Evolutionary conservation across 2,329 filamentous ascomycete genomes (phyloP).

Genomic region (Penicillium sp.): DNA sequence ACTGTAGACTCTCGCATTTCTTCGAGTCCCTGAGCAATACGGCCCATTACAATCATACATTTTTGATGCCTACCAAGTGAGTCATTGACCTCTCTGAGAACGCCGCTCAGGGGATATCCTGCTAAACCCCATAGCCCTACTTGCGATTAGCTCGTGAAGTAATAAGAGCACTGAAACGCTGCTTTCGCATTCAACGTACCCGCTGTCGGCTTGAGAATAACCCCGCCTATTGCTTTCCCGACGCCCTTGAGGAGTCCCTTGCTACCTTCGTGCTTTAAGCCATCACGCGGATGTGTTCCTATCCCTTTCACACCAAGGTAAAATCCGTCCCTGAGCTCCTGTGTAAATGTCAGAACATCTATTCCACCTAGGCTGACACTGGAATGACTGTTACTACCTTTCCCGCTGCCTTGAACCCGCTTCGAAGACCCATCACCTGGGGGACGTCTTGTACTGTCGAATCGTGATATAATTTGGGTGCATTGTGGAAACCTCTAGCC

Average conservation of each 20-base stretch:
- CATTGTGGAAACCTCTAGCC: constrained; percentile 84
- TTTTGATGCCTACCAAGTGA: constrained; percentile 27
- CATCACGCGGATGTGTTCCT: constrained; percentile 73
- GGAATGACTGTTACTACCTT: constrained; percentile 48
- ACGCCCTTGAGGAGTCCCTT: constrained; percentile 74
- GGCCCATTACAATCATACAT: constrained; percentile 27
- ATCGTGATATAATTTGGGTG: constrained; percentile 81
- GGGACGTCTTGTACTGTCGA: constrained; percentile 75
- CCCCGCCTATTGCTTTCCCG: constrained; percentile 78
- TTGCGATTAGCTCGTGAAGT: background rate
- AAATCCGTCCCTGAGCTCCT: constrained; percentile 72
- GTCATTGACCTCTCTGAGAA: constrained; percentile 31
- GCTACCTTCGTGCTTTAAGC: constrained; percentile 63
- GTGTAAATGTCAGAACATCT: background rate
- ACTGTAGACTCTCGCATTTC: constrained; percentile 23
- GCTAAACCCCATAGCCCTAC: constrained; percentile 31
- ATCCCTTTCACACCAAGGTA: constrained; percentile 81
- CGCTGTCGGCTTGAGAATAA: constrained; percentile 79
- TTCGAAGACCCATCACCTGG: constrained; percentile 74
- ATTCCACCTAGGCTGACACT: background rate
- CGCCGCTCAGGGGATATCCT: constrained; percentile 33
- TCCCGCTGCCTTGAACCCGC: constrained; percentile 73
- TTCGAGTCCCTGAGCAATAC: constrained; percentile 29
- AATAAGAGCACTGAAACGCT: background rate
- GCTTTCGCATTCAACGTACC: constrained; percentile 50